Evolutionary conservation across 306 rosid species (phyloP), one percentile per base, ranked within the genome.

Genomic region (Oemleria cerasiformis): DNA sequence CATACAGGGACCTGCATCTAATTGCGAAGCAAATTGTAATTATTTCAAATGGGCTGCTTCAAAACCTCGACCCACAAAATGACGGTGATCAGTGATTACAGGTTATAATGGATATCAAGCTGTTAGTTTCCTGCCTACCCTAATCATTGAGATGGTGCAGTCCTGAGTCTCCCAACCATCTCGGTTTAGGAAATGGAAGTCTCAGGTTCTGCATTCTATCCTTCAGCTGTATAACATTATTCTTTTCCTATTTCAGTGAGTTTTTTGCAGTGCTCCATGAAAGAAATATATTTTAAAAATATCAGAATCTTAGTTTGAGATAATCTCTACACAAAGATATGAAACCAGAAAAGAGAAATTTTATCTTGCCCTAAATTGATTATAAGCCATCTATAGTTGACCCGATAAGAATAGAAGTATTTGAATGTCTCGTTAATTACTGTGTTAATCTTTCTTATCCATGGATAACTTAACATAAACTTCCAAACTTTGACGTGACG

Each of bases 11-110:
- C 97, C 99, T 65, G 84, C 91, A 61, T 89, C 92, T 61, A 86
- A 94, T 73, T 83, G 90, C n/a, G 96, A 91, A 76, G 97, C 99
- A 75, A 94, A 91, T 74, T 91, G 99, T 72, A 86, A 88, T 76
- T 91, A 73, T 85, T 94, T 89, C 68, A 86, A 88, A 81, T 95
- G 97, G 96, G 97, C 96, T 67, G 80, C 86, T 54, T 89, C 90
- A n/a, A 94, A 94, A 85, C 78, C 95, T 75, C 88, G 83, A 75
- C 81, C 73, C 40, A 82, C 82, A 71, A 74, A 79, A 81, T 44
- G 76, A 63, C 25, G 63, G 13, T 21, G 58, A 54, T 58, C 14
- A 17, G n/a, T 51, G 67, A 15, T 42, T 44, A 9, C 13, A 12
- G 30, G 50, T 30, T 39, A 23, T 65, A 21, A 38, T 14, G 34